Evolutionary conservation across 108 stramenopile genomes (phyloP).

Genomic region (Skeletonema costatum): DNA sequence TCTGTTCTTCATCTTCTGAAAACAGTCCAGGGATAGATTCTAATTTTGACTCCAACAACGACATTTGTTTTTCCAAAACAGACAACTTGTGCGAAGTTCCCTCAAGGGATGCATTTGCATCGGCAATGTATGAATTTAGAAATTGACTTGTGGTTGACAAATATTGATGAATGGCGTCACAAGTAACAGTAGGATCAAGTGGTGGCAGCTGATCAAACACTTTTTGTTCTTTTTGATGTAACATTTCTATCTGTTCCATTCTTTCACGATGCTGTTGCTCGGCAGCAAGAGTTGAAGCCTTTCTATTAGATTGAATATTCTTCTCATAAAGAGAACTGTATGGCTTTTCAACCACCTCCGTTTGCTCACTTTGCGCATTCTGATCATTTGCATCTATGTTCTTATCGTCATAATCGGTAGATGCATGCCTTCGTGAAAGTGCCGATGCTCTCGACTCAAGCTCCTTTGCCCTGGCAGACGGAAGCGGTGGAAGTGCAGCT

Average conservation of each 20-base stretch:
- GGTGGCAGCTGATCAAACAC: slow-evolving; percentile 29
- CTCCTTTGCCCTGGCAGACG: slow-evolving; percentile 39
- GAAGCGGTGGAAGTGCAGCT: slow-evolving; percentile 33
- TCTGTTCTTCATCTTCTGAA: slow-evolving; percentile 14
- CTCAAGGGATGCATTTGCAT: slow-evolving; percentile 39
- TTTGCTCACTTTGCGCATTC: neutral
- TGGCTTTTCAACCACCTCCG: neutral
- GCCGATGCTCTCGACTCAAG: slow-evolving; percentile 12
- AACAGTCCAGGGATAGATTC: slow-evolving; percentile 32
- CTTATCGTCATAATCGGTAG: neutral
- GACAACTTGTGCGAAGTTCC: slow-evolving; percentile 29
- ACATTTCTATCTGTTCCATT: slow-evolving; percentile 12
- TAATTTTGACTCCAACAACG: slow-evolving; percentile 34
- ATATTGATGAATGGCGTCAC: slow-evolving; percentile 44
- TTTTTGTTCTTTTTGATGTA: slow-evolving; percentile 33
- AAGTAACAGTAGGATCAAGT: slow-evolving; percentile 29
- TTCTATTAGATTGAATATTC: neutral
- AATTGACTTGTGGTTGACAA: slow-evolving; percentile 31
- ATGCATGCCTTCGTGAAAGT: neutral
- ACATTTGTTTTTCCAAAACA: slow-evolving; percentile 43
- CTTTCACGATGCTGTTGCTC: slow-evolving; percentile 4
- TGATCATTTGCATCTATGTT: neutral
- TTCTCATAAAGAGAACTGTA: too few relatives aligned
- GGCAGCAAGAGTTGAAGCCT: neutral
- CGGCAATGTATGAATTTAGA: slow-evolving; percentile 44